These are phyloP conservation scores for Poterioochromonas sp. DNA, from an alignment of 352 stramenopile species.

Conservation along the genomic window DNA sequence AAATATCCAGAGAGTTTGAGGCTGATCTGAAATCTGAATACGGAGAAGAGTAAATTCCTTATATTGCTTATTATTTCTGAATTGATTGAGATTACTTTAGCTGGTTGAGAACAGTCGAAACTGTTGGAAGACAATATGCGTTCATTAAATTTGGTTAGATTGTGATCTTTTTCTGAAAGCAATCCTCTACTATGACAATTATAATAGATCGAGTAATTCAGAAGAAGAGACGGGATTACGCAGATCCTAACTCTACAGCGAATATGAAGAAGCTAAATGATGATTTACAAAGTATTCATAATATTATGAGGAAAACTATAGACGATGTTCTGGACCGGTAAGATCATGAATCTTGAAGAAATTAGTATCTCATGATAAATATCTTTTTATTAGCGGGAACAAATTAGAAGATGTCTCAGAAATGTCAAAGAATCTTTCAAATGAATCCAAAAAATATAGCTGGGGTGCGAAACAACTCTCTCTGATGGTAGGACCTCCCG, in stretches of 20 bases:
- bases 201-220: slow-evolving; percentile 88
- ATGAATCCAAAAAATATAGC: slow-evolving; percentile 91
- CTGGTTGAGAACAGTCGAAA: slow-evolving; percentile 81
- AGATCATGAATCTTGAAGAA: slow-evolving; percentile 25
- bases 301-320: slow-evolving; percentile 97
- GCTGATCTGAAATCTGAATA: slow-evolving; percentile 83
- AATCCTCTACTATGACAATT: background rate
- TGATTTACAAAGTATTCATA: slow-evolving; percentile 95
- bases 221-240: slow-evolving; percentile 92
- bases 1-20: slow-evolving; percentile 84
- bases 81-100: slow-evolving; percentile 32
- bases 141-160: slow-evolving; percentile 93
- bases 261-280: slow-evolving; percentile 92
- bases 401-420: slow-evolving; percentile 57
- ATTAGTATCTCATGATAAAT: background rate
- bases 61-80: background rate
- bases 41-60: slow-evolving; percentile 57
- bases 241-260: slow-evolving; percentile 82
- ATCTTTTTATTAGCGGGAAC: slow-evolving; percentile 47
- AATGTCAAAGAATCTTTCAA: slow-evolving; percentile 73
- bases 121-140: slow-evolving; percentile 88
- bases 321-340: slow-evolving; percentile 72
- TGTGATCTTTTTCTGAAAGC: background rate
- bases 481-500: slow-evolving; percentile 35
- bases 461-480: slow-evolving; percentile 88